Base-by-base conservation (phyloP, 805 yeast genomes). In the Debaryomyces hansenii region DNA sequence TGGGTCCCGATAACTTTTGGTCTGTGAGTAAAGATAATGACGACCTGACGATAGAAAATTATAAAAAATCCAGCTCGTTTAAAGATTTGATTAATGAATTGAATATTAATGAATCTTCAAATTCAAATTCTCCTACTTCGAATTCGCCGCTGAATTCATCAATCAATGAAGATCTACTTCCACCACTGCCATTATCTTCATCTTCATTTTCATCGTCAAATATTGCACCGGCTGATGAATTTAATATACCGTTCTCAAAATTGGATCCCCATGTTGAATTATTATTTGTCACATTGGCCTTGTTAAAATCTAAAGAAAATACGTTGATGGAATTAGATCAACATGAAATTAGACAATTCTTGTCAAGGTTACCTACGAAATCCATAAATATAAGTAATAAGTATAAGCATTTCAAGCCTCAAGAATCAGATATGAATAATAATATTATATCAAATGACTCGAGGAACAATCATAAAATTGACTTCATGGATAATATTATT, bases 311-410 rank as follows among this genome's bases (percentile, higher is more conserved):
- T 42, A 85, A 85, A 63, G 91, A 87, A 55, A 81, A 82, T 54
- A 82, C 86, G 34, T 74, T 91, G 45, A 76, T 88, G 52, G 97
- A 91, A 61, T 83, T 90, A 52, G 98, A 91, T 58, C 96, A 89
- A 61, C 83, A 87, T 52, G 98, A 91, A 66, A 88, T 90, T 38
- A 75, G 90, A 33, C 95, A 90, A 60, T 82, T 83, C 53, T 73
- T 91, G 50, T 80, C 81, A 50, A 78, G 84, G 33, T 59, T 78
- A 40, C 80, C 83, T 1, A 73, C 83, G 11, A 72, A 72, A 49
- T 66, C 72, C 12, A 65, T 69, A 62, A 62, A 58, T 40, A 49
- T 54, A 38, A 59, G 64, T 41, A 62, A 63, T 44, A 66, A 61
- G 52, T 70, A 68, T 46, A 69, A 68, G 47, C 68, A 67, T 47